Percentiles rank a stretch among this genome's conserved stretches.
phyloP scores from a whole-genome alignment of 2,329 filamentous ascomycete species.

The Boeremia exigua region DNA sequence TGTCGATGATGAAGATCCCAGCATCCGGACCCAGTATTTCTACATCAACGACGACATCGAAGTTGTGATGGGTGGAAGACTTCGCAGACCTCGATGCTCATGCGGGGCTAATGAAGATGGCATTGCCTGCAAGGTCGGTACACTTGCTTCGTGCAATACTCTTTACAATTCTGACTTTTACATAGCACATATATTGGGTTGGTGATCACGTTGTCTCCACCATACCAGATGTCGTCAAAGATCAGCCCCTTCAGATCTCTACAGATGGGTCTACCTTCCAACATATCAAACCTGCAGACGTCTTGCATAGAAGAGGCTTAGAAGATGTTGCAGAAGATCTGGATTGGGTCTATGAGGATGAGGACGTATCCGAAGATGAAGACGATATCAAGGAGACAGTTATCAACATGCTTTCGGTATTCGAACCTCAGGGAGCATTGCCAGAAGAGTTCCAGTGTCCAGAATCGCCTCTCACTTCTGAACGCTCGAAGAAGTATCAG shows the following conservation, averaged over 20 bases:
- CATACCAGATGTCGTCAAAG: slow-evolving; percentile 26
- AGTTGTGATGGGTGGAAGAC: slow-evolving; percentile 39
- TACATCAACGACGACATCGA: slow-evolving; percentile 46
- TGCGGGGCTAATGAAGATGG: slow-evolving; percentile 44
- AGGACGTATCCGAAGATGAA: slow-evolving; percentile 31
- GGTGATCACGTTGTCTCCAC: slow-evolving; percentile 43
- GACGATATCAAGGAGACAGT: slow-evolving; percentile 43
- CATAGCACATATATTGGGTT: slow-evolving; percentile 49
- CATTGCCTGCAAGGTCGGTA: slow-evolving; percentile 44
- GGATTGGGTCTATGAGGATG: slow-evolving; percentile 42
- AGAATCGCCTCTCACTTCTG: slow-evolving; percentile 33
- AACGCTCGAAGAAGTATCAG: slow-evolving; percentile 40
- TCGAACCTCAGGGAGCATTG: slow-evolving; percentile 44
- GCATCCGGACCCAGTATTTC: slow-evolving; percentile 37
- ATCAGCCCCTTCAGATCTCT: slow-evolving; percentile 37
- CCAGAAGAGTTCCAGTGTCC: slow-evolving; percentile 41
- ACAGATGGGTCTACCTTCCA: slow-evolving; percentile 44
- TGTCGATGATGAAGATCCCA: slow-evolving; percentile 27
- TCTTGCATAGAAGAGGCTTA: slow-evolving; percentile 37
- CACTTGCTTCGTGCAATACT: not conserved
- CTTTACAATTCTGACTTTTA: slow-evolving; percentile 1
- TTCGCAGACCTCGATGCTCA: slow-evolving; percentile 38
- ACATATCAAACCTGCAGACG: slow-evolving; percentile 35
- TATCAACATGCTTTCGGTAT: slow-evolving; percentile 45
- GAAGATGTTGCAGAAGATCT: slow-evolving; percentile 35